Base-by-base conservation (phyloP, 2,329 filamentous ascomycete genomes). In the Zymoseptoria brevis region DNA sequence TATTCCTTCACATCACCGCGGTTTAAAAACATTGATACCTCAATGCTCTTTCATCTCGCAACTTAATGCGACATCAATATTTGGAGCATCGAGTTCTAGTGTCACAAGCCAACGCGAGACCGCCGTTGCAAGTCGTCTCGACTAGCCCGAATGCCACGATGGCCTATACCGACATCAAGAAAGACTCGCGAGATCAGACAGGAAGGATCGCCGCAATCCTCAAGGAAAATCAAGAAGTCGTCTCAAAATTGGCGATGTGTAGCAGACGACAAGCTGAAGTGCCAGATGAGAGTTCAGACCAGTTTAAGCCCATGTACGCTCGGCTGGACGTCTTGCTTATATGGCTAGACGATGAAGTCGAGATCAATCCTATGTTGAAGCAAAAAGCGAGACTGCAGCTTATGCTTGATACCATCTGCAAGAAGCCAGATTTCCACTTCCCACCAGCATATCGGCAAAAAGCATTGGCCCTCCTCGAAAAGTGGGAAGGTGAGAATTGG, bases 401-500 rank as follows among this genome's bases (percentile, higher is more conserved):
- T 1, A 62, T 57, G 0, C 53, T 69, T n/a, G n/a, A 16, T 24
- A 55, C 9, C 9, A 61, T 2, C 62, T 70, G 57, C 22, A 30
- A 13, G 7, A 45, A 26, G 30, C 26, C 51, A 16, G 41, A 63
- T n/a, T 65, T 63, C 21, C 57, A 61, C 45, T 66, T 68, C 48
- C 58, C 60, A 5, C 19, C 49, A 9, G 29, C 41, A 19, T 56
- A 63, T 29, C 55, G 19, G 13, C 57, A 61, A 9, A 59, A 55
- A 26, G 67, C 65, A 1, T 57, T 51, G 26, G 53, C 19, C 26
- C 57, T 70, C 0, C 54, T 58, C 56, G 59, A 66, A 4, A 57
- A 59, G 16, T 69, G 62, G 60, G 57, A 64, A 16, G 56, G 52
- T 2, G 60, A 62, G 35, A 57, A 63, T n/a, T 69, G 67, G 65